Evolutionary conservation across 1,284 basidiomycete species (phyloP), one percentile per base, ranked within the genome.

Genomic region (Apiotrichum domesticum): DNA sequence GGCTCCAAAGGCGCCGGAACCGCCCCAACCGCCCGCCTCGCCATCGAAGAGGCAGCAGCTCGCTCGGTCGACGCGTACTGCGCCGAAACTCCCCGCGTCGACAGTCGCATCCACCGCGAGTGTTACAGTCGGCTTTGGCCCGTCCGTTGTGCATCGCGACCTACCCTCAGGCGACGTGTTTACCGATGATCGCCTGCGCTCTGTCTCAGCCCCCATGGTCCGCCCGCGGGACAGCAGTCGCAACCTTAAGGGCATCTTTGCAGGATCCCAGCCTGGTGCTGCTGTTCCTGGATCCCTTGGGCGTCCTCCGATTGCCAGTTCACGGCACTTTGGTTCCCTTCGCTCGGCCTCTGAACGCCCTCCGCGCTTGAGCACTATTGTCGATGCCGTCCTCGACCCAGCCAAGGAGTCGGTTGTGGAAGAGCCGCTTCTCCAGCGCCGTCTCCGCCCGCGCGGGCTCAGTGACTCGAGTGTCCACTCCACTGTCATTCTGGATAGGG

Each of bases 111-210:
- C 87, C 15, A 81, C 88, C 1, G 92, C 88, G 37, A 91, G 89
- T 0, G 90, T 96, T 64, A 93, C 90, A 59, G 91, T 97, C 54
- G 92, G 95, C 78, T 95, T 95, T 75, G 88, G 86, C 5, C 86
- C 87, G 2, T 77, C 83, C 2, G 88, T 72, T 11, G 81, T 85
- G 7, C 85, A 89, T 14, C 80, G 86, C 56, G 84, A 21, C 14
- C 11, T 29, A 10, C 21, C 29, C 33, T 11, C 21, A 32, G 11
- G 15, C 8, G 52, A 54, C 40, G 52, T 54, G 46, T 54, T 54
- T 34, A 8, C 21, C 14, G 42, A 7, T 33, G 51, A n/a, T 42
- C 35, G 39, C 6, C 21, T 40, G 39, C 49, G 49, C 6, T 51
- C 55, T 4, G 55, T 46, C 9, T 56, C 49, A 4, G 49, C 48